Conservation (phyloP, 768 basidiomycete genomes). For the Kwoniella shandongensis region DNA sequence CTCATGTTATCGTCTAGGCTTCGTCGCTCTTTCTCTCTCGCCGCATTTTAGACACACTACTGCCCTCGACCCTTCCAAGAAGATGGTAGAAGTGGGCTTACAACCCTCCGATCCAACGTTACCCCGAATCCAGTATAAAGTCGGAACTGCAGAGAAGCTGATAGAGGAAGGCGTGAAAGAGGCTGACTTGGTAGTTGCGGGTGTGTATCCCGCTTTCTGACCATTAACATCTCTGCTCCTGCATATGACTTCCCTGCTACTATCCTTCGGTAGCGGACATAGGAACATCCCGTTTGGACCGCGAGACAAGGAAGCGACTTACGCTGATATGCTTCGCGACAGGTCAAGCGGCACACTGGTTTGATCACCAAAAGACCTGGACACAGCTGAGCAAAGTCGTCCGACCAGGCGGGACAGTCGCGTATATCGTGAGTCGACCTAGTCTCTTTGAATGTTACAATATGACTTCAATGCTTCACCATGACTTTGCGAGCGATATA, state of each 20-base stretch:
- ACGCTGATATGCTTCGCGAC: neutral
- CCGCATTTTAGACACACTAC: conserved; percentile 62
- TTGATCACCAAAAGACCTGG: conserved; percentile 72
- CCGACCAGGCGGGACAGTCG: conserved; percentile 64
- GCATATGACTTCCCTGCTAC: too few species aligned
- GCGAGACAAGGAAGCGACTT: too few species aligned
- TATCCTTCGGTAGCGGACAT: too few species aligned
- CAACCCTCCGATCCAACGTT: conserved; percentile 25
- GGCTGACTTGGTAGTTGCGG: conserved; percentile 69
- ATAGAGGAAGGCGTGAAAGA: conserved; percentile 52
- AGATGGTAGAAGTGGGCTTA: conserved; percentile 62
- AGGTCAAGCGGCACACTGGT: conserved; percentile 84
- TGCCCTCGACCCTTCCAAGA: conserved; percentile 71
- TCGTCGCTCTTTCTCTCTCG: conserved; percentile 64
- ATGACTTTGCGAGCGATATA: too few species aligned
- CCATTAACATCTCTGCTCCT: too few species aligned
- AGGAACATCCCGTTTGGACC: too few species aligned
- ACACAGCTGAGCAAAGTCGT: conserved; percentile 65
- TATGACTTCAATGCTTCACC: too few species aligned
- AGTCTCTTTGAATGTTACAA: too few species aligned
- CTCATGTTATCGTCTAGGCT: too few species aligned
- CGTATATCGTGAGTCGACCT: conserved; percentile 68
- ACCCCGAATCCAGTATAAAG: conserved; percentile 52
- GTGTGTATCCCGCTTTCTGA: conserved; percentile 52
- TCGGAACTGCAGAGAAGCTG: conserved; percentile 62